Evolutionary conservation across 2,329 filamentous ascomycete species (phyloP), one percentile per base, ranked within the genome.

Genomic region (Orbilia brochopaga): DNA sequence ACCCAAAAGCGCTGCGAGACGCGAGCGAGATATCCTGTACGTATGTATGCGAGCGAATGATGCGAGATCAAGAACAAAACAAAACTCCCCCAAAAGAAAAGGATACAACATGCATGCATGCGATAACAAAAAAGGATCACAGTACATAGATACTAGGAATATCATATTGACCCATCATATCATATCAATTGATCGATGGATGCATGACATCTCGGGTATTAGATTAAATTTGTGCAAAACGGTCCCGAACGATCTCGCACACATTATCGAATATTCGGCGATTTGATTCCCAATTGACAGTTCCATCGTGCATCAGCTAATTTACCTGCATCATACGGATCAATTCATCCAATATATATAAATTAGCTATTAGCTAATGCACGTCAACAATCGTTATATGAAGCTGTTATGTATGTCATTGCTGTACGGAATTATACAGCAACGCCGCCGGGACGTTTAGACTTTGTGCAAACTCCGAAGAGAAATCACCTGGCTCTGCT

Each of bases 361-460:
- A n/a, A n/a, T n/a, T n/a, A n/a, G n/a, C n/a, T n/a, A n/a, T n/a
- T n/a, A n/a, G n/a, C n/a, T n/a, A n/a, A n/a, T n/a, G n/a, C n/a
- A n/a, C n/a, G n/a, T n/a, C n/a, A n/a, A 32, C 27, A 3, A 8
- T 4, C 27, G 27, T 32, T 8, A 8, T 8, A 67, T 17, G 48
- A 51, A 64, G 56, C 50, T 73, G 73, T 73, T 69, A 73, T 78
- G 30, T 53, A 53, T 40, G 40, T 60, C 55, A 58, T 54, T 42
- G 62, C 48, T 65, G 52, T 65, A 74, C 53, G 73, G 72, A 74
- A 74, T 64, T 66, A 69, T 70, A 74, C 75, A 67, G 11, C 52
- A n/a, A n/a, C 46, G 52, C 35, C 37, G 61, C 62, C n/a, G 37
- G 35, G 59, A 58, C 66, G 63, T 32, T 32, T 32, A 3, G 27